Conservation (phyloP, 169 alveolate genomes). For the Cryptosporidium muris region DNA sequence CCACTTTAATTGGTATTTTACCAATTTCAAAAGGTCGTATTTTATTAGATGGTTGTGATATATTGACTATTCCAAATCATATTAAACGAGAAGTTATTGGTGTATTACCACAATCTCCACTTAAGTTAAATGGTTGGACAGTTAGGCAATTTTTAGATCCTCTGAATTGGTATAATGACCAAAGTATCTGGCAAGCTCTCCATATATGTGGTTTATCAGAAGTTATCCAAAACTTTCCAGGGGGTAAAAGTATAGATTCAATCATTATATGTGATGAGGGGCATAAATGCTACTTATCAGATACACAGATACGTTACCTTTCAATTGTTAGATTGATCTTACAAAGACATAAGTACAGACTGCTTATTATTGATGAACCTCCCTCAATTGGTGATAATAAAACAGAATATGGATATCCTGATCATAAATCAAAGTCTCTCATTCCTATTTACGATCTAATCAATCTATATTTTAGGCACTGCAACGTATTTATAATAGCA, state of each 20-base stretch:
- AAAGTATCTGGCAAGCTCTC: not conserved
- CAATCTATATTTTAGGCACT: slow-evolving; percentile 22
- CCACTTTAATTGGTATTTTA: slow-evolving; percentile 4
- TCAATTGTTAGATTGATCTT: slow-evolving; percentile 22
- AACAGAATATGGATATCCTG: not conserved
- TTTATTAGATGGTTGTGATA: slow-evolving; percentile 7
- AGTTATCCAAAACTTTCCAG: not conserved
- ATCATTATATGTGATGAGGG: not conserved
- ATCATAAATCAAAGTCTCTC: not conserved
- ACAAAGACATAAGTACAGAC: slow-evolving; percentile 6
- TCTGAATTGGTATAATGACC: not conserved
- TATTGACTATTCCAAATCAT: not conserved
- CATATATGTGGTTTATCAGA: slow-evolving; percentile 6
- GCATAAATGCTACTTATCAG: not conserved
- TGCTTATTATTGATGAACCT: slow-evolving; percentile 37
- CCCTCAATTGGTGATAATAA: not conserved
- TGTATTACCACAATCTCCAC: slow-evolving; percentile 14
- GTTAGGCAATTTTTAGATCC: slow-evolving; percentile 53
- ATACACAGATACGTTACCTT: slow-evolving; percentile 14
- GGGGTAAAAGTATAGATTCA: not conserved
- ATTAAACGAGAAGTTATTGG: slow-evolving; percentile 25
- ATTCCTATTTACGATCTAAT: slow-evolving; percentile 45
- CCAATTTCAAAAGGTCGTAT: slow-evolving; percentile 15
- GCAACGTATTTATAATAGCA: slow-evolving; percentile 21
- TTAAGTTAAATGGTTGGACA: slow-evolving; percentile 23